These are phyloP conservation scores for Rhodotorula toruloides DNA, from an alignment of 768 basidiomycete species.

Conservation along the genomic window DNA sequence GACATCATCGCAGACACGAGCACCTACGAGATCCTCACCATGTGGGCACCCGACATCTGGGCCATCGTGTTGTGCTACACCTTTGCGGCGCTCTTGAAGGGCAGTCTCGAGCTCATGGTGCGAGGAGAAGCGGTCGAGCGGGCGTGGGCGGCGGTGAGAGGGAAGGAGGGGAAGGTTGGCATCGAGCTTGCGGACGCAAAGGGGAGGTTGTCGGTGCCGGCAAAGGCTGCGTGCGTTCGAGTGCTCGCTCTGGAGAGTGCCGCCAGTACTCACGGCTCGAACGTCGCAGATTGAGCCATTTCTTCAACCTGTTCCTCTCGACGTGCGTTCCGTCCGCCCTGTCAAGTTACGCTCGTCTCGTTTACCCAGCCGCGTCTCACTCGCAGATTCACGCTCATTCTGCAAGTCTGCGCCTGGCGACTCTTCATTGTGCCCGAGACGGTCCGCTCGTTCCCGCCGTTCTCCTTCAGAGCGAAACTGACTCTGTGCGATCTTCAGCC, in stretches of 20 bases:
- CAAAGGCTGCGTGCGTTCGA: background rate
- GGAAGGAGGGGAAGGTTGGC: no score
- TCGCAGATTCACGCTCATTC: background rate
- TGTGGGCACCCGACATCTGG: conserved; percentile 7
- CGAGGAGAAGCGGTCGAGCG: background rate
- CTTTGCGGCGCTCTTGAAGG: background rate
- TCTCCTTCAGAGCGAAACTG: no score
- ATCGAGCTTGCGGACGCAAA: background rate
- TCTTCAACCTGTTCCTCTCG: background rate
- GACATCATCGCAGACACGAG: no score
- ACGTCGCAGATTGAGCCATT: background rate
- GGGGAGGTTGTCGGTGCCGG: background rate
- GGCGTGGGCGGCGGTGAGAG: no score
- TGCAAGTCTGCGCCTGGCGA: conserved; percentile 7
- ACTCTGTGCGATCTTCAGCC: no score
- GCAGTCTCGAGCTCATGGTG: background rate
- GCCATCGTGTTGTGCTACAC: background rate
- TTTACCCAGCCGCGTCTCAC: no score
- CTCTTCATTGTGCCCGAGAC: background rate
- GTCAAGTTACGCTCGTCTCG: no score
- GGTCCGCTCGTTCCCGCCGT: no score
- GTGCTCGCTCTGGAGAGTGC: background rate
- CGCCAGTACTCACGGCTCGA: no score
- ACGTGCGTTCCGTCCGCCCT: no score
- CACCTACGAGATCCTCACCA: background rate